Evolutionary conservation across 2,329 filamentous ascomycete species (phyloP), one percentile per base, ranked within the genome.

Genomic region (Waltergamsia citrina): DNA sequence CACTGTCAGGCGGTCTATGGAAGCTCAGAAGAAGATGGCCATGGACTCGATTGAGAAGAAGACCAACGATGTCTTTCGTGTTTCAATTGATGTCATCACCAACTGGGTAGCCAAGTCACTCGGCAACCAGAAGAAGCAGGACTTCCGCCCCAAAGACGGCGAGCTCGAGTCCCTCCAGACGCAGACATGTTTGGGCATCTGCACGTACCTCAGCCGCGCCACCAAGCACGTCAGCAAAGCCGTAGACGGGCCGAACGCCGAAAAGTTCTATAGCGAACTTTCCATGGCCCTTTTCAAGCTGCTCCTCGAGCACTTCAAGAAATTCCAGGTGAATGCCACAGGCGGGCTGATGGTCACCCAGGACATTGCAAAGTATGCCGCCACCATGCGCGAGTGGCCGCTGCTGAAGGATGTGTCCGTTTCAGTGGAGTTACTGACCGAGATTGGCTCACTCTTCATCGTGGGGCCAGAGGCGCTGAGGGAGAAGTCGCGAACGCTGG

Each of bases 371-470:
- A 87, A 86, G 52, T 98, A 98, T 56, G 83, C 85, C 7, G 81
- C 88, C 40, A 76, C 94, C 9, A 69, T 98, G 43, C 78, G 85
- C 41, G 78, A 78, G 22, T 96, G 87, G 86, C 74, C 82, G 19
- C 66, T 88, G 26, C 69, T 73, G 34, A 79, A 78, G 46, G 76
- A 83, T 26, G 75, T 78, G 32, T 71, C 74, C 45, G 69, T 70
- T 17, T 74, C 76, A 35, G 74, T 95, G 43, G 90, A 98, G 62
- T 74, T 94, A 29, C 62, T 98, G 39, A 81, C 86, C 18, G 92
- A 98, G 65, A 86, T 98, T 38, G 90, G 88, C 9, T 95, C 88
- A 51, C 62, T 98, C 34, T 98, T 98, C 54, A 94, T 98, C 42
- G 85, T 98, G 49, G 85, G 86, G 3, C 76, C 81, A 9, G 83